phyloP scores from a whole-genome alignment of 805 yeast species.

The Jamesozyma rosinii region DNA sequence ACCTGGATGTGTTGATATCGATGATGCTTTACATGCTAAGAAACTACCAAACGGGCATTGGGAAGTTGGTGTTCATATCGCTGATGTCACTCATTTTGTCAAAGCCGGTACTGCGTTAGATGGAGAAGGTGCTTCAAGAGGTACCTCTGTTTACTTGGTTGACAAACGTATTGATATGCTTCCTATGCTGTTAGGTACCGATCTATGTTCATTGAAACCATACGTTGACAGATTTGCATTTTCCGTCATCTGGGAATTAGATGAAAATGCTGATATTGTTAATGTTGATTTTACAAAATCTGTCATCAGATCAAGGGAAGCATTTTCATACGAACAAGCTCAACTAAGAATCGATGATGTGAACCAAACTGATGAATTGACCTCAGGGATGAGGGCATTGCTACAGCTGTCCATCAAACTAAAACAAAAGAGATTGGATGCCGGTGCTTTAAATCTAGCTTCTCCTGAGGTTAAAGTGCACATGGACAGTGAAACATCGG shows the following conservation, averaged over 20 bases:
- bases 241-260: slow-evolving; percentile 92
- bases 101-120: slow-evolving; percentile 87
- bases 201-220: slow-evolving; percentile 88
- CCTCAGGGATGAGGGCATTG: slow-evolving; percentile 80
- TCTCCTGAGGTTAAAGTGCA: slow-evolving; percentile 97
- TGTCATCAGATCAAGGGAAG: slow-evolving; percentile 82
- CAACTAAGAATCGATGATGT: slow-evolving; percentile 82
- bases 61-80: slow-evolving; percentile 98
- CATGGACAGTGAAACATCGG: slow-evolving; percentile 94
- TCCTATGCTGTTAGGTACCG: slow-evolving; percentile 90
- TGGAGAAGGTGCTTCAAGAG: slow-evolving; percentile 92
- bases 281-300: slow-evolving; percentile 75
- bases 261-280: slow-evolving; percentile 75
- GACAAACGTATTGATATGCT: slow-evolving; percentile 98
- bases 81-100: slow-evolving; percentile 96
- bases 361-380: slow-evolving; percentile 68
- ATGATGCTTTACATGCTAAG: slow-evolving; percentile 91
- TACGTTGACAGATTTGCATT: slow-evolving; percentile 94
- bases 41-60: slow-evolving; percentile 82
- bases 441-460: slow-evolving; percentile 93
- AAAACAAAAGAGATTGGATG: slow-evolving; percentile 77
- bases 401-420: slow-evolving; percentile 71
- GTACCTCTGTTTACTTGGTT: slow-evolving; percentile 92
- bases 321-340: slow-evolving; percentile 90
- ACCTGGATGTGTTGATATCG: slow-evolving; percentile 96